Evolutionary conservation across 1,284 basidiomycete genomes (phyloP).

Genomic region (Ceratobasidium sp.): DNA sequence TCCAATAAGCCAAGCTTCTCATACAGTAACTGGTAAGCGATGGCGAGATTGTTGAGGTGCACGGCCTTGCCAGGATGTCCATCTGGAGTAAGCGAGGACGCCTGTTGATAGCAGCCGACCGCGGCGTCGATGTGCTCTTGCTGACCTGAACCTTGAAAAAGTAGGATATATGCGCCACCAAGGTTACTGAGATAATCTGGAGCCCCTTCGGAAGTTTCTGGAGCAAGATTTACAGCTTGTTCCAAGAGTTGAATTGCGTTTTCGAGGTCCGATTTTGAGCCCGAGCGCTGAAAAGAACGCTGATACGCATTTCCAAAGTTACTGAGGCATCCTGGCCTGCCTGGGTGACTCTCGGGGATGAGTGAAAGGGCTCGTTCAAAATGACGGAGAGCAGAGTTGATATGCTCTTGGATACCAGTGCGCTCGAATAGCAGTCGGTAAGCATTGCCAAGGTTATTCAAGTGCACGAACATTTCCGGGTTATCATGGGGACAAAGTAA

Average conservation of each 20-base stretch:
- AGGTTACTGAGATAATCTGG: background rate
- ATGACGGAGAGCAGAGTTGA: too few relatives aligned
- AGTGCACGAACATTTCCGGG: too few relatives aligned
- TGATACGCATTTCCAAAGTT: background rate
- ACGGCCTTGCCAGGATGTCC: too few relatives aligned
- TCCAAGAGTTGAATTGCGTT: background rate
- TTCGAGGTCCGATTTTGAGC: background rate
- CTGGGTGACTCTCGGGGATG: too few relatives aligned
- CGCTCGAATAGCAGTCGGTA: too few relatives aligned
- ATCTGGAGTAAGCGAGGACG: background rate
- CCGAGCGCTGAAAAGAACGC: background rate
- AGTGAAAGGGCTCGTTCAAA: too few relatives aligned
- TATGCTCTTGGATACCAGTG: too few relatives aligned
- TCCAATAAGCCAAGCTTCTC: background rate
- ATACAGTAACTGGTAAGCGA: background rate
- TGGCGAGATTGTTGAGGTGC: too few relatives aligned
- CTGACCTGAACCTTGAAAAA: background rate
- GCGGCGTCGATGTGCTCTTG: background rate
- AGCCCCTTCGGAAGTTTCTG: background rate
- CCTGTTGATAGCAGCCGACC: background rate
- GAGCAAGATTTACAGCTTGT: background rate
- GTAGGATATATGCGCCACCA: background rate
- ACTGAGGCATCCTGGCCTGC: too few relatives aligned
- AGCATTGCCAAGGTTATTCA: too few relatives aligned
- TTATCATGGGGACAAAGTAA: too few relatives aligned